These are phyloP conservation scores for Yamadazyma takamatsuzukensis DNA, from an alignment of 805 yeast genomes.

Conservation along the genomic window DNA sequence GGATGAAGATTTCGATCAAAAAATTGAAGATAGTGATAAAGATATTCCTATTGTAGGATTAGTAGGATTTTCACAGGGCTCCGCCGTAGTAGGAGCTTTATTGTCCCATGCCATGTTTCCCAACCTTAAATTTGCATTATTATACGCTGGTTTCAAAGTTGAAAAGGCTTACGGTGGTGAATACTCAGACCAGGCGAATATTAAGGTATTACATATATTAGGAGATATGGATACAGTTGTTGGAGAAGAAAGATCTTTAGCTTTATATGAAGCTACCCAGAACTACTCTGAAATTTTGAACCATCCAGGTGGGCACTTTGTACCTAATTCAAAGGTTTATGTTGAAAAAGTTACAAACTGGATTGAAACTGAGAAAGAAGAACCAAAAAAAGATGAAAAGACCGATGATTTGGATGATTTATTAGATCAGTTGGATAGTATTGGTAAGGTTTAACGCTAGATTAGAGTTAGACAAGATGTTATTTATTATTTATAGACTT, in stretches of 20 bases:
- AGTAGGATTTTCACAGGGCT: constrained; percentile 93
- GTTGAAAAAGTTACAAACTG: constrained; percentile 40
- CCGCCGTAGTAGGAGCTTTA: constrained; percentile 75
- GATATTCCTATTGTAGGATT: constrained; percentile 74
- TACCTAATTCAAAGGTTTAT: constrained; percentile 72
- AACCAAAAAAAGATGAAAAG: constrained; percentile 8
- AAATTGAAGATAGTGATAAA: constrained; percentile 17
- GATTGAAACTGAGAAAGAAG: constrained; percentile 22
- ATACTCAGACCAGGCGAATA: constrained; percentile 15
- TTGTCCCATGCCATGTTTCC: constrained; percentile 55
- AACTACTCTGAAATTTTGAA: constrained; percentile 56
- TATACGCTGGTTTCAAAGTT: constrained; percentile 63
- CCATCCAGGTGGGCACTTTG: constrained; percentile 97
- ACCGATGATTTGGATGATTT: constrained; percentile 24
- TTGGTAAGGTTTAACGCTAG: constrained; percentile 13
- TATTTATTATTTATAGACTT: too few species aligned
- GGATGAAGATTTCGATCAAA: constrained; percentile 24
- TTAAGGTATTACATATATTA: constrained; percentile 60
- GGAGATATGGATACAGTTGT: constrained; percentile 91
- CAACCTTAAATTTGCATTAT: constrained; percentile 62
- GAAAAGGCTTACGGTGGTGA: constrained; percentile 25
- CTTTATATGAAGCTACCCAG: constrained; percentile 40
- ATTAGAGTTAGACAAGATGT: not conserved
- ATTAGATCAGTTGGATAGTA: constrained; percentile 37
- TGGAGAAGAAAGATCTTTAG: constrained; percentile 63